Evolutionary conservation across 108 stramenopile genomes (phyloP).

Genomic region (Fragilariopsis cylindrus): DNA sequence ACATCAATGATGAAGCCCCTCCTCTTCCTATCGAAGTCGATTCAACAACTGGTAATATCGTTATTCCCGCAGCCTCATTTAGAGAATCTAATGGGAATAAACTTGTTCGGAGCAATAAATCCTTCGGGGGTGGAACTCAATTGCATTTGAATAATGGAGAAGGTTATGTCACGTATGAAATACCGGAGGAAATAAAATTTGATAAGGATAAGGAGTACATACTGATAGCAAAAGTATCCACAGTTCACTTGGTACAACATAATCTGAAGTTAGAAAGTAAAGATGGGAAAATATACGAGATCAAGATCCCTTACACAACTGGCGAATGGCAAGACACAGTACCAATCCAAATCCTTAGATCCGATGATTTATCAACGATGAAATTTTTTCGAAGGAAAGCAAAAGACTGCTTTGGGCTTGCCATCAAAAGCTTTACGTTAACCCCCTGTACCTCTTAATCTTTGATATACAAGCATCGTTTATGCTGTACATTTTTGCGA

Average conservation of each 20-base stretch:
- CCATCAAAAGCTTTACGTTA: conserved; percentile 42
- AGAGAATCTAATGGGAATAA: conserved; percentile 21
- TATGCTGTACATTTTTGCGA: too few species aligned
- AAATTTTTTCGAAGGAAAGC: conserved; percentile 41
- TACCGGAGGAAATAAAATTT: conserved; percentile 28
- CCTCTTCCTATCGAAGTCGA: conserved; percentile 32
- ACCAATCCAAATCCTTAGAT: conserved; percentile 27
- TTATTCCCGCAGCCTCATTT: conserved; percentile 37
- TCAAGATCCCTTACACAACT: conserved; percentile 52
- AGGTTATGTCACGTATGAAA: conserved; percentile 36
- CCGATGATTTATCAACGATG: conserved; percentile 25
- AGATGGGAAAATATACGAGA: conserved; percentile 3
- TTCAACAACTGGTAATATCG: conserved; percentile 18
- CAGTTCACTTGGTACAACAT: conserved; percentile 45
- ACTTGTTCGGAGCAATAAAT: conserved; percentile 27
- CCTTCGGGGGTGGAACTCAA: conserved; percentile 46
- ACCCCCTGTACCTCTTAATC: conserved; percentile 19
- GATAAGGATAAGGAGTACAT: conserved; percentile 31
- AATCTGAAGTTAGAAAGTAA: conserved; percentile 36
- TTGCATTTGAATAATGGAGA: conserved; percentile 37
- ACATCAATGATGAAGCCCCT: conserved; percentile 26
- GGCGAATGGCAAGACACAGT: conserved; percentile 55
- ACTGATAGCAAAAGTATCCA: conserved; percentile 36
- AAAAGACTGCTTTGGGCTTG: conserved; percentile 40
- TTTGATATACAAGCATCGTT: not conserved